phyloP scores from a whole-genome alignment of 1,139 yeast genomes.

The Eremothecium gossypii region DNA sequence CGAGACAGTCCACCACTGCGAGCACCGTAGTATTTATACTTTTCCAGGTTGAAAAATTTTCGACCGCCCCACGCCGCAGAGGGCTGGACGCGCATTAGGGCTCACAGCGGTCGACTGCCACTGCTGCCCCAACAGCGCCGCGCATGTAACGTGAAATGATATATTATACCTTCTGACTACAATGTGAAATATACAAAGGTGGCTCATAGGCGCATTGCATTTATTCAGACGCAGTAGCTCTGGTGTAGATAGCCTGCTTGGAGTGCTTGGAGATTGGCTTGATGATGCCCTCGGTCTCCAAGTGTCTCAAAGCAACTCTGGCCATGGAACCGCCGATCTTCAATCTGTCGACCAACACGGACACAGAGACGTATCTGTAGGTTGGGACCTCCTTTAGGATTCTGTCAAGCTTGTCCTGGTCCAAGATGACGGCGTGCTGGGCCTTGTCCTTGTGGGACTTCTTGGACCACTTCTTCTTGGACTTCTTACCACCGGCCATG shows the following conservation, averaged over 20 bases:
- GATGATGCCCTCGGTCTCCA: conserved; percentile 92
- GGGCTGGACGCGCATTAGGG: no score
- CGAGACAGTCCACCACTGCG: no score
- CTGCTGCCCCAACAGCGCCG: background rate
- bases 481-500: conserved; percentile 99
- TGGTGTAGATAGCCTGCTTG: conserved; percentile 92
- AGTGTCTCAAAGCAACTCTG: conserved; percentile 94
- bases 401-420: conserved; percentile 98
- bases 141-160: conserved; percentile 4
- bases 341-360: conserved; percentile 97
- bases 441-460: conserved; percentile 99
- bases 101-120: no score
- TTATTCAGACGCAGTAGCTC: conserved; percentile 56
- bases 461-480: conserved; percentile 99
- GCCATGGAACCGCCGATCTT: conserved; percentile 99
- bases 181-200: conserved; percentile 6
- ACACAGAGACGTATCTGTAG: conserved; percentile 95
- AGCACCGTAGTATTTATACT: no score
- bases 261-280: conserved; percentile 93
- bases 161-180: conserved; percentile 3
- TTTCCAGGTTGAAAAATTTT: no score
- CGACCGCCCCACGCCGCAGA: no score
- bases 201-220: conserved; percentile 13
- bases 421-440: conserved; percentile 93
- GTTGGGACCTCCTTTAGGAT: conserved; percentile 99